Evolutionary conservation across 495 filamentous ascomycete genomes (phyloP).

Genomic region (Parathielavia appendiculata): DNA sequence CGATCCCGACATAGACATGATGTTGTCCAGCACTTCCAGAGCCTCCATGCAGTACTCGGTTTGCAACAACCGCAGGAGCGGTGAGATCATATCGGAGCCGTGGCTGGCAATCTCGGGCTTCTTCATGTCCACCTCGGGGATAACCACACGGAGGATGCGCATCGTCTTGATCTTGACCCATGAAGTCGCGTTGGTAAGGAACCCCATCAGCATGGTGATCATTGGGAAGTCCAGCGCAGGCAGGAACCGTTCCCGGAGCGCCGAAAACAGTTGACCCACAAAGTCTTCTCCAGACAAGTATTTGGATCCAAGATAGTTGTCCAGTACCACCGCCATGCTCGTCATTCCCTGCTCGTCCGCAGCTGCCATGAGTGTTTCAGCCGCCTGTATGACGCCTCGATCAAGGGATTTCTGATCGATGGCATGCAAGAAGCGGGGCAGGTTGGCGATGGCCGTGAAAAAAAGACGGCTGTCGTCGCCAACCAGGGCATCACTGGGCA

Average conservation of each 20-base stretch:
- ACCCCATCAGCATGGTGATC: conserved; percentile 84
- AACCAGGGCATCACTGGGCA: conserved; percentile 76
- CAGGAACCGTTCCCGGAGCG: conserved; percentile 74
- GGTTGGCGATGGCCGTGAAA: conserved; percentile 78
- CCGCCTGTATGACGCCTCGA: conserved; percentile 52
- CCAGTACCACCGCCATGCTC: conserved; percentile 56
- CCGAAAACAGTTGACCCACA: conserved; percentile 64
- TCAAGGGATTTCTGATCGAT: conserved; percentile 63
- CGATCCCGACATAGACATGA: conserved; percentile 89
- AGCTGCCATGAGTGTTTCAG: conserved; percentile 61
- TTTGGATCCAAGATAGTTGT: conserved; percentile 61
- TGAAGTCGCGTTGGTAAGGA: conserved; percentile 77
- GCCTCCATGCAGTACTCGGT: conserved; percentile 92
- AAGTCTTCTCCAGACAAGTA: conserved; percentile 75
- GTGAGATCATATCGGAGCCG: conserved; percentile 92
- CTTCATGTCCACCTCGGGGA: conserved; percentile 90
- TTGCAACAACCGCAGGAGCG: conserved; percentile 81
- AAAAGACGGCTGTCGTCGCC: conserved; percentile 76
- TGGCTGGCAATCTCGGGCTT: conserved; percentile 84
- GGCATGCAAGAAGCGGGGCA: conserved; percentile 78
- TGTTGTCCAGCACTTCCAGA: conserved; percentile 83
- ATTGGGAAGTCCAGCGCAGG: conserved; percentile 78
- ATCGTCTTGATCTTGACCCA: conserved; percentile 93
- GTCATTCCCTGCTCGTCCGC: conserved; percentile 63
- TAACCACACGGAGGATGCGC: conserved; percentile 77